Evolutionary conservation across 441 rosid species (phyloP).

Genomic region (Raphanus hybrid): DNA sequence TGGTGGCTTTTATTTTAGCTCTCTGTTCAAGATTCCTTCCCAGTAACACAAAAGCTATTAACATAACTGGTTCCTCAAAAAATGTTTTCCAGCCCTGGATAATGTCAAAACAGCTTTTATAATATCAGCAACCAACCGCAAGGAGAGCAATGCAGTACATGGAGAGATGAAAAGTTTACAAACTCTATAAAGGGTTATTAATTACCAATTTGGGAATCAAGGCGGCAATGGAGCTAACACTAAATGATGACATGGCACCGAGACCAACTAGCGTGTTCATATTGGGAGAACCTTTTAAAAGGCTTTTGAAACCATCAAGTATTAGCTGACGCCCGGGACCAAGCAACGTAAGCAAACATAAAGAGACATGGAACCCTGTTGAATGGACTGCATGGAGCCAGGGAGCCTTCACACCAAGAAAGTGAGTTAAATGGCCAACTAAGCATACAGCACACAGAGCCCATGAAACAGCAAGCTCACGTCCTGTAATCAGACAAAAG

Average conservation of each 20-base stretch:
- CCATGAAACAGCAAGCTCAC: slow-evolving; percentile 96
- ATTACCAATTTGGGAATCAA: slow-evolving; percentile 84
- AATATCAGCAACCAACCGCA: not conserved
- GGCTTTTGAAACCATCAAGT: slow-evolving; percentile 82
- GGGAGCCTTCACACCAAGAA: slow-evolving; percentile 71
- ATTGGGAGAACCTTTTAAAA: slow-evolving; percentile 85
- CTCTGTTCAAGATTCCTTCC: slow-evolving; percentile 99
- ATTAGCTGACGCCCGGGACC: slow-evolving; percentile 97
- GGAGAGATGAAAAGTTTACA: not conserved
- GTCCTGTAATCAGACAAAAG: slow-evolving; percentile 55
- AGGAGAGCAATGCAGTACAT: not conserved
- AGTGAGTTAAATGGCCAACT: slow-evolving; percentile 88
- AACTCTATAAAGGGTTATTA: not conserved
- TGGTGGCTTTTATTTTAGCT: slow-evolving; percentile 95
- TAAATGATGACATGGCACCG: slow-evolving; percentile 94
- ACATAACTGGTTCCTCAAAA: slow-evolving; percentile 97
- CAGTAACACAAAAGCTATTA: slow-evolving; percentile 90
- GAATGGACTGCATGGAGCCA: slow-evolving; percentile 91
- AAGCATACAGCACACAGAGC: slow-evolving; percentile 98
- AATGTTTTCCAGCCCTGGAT: slow-evolving; percentile 97
- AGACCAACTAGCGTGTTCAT: slow-evolving; percentile 99
- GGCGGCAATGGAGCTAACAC: slow-evolving; percentile 89
- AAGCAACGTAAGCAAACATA: slow-evolving; percentile 87
- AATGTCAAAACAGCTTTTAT: slow-evolving; percentile 35
- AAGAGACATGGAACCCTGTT: slow-evolving; percentile 85